Evolutionary conservation across 805 yeast genomes (phyloP).

Genomic region (Sungouiozyma ichnusensis): DNA sequence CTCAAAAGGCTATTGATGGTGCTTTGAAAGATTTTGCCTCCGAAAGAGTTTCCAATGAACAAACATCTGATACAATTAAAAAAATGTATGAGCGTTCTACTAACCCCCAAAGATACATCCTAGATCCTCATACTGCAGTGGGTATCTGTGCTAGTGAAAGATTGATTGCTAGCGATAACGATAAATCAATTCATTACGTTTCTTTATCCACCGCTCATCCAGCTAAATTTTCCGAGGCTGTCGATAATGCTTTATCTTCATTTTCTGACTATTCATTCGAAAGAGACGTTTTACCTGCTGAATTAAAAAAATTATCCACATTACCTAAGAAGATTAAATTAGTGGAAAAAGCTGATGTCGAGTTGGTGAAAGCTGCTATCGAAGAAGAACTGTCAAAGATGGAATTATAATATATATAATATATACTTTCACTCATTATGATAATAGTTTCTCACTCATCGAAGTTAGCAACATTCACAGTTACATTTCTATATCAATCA

Average conservation of each 20-base stretch:
- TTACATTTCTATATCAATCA: neutral
- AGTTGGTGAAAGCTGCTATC: slow-evolving; percentile 64
- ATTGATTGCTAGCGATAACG: slow-evolving; percentile 40
- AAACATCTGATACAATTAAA: slow-evolving; percentile 73
- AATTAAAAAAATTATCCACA: slow-evolving; percentile 58
- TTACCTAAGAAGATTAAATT: slow-evolving; percentile 66
- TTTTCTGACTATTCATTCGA: slow-evolving; percentile 76
- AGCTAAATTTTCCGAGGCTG: slow-evolving; percentile 96
- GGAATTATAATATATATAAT: slow-evolving; percentile 18
- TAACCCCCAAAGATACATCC: slow-evolving; percentile 54
- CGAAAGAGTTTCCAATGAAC: slow-evolving; percentile 66
- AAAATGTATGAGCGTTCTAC: slow-evolving; percentile 47
- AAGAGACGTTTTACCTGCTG: slow-evolving; percentile 78
- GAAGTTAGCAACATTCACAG: no score
- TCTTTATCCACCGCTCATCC: slow-evolving; percentile 97
- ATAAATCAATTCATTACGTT: slow-evolving; percentile 39
- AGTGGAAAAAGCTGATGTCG: slow-evolving; percentile 62
- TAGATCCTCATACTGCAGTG: slow-evolving; percentile 96
- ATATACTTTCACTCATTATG: neutral
- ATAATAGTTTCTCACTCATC: no score
- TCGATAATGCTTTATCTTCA: slow-evolving; percentile 60
- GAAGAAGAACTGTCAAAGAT: slow-evolving; percentile 56
- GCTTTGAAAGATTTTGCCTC: slow-evolving; percentile 68
- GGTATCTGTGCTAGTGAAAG: slow-evolving; percentile 75
- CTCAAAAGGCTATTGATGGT: slow-evolving; percentile 48